Evolutionary conservation across 495 filamentous ascomycete genomes (phyloP).

Genomic region (Sabuloglossum arenarium): DNA sequence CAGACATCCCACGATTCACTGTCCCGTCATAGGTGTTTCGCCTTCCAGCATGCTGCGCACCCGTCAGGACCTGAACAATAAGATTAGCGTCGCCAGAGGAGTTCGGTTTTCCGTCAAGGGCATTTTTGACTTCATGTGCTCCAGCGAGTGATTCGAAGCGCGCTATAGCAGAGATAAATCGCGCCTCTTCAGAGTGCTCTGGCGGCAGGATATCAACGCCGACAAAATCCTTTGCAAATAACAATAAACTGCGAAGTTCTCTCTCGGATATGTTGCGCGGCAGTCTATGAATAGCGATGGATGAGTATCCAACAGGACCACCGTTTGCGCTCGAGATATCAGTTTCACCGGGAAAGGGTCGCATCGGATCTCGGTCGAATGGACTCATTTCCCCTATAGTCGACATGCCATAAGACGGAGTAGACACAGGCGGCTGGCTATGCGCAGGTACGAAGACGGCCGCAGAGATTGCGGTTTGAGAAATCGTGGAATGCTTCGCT

Average conservation of each 20-base stretch:
- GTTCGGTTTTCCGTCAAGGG: constrained; percentile 64
- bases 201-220: constrained; percentile 47
- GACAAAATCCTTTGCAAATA: constrained; percentile 68
- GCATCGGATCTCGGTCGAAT: neutral
- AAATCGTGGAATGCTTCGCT: constrained; percentile 13
- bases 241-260: constrained; percentile 55
- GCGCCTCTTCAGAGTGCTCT: constrained; percentile 46
- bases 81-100: constrained; percentile 52
- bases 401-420: neutral
- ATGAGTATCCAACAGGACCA: constrained; percentile 26
- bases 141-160: constrained; percentile 49
- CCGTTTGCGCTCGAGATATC: neutral
- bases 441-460: constrained; percentile 15
- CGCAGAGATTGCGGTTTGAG: constrained; percentile 20
- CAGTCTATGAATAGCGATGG: constrained; percentile 55
- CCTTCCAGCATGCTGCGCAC: constrained; percentile 21
- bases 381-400: neutral
- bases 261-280: constrained; percentile 53
- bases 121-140: constrained; percentile 54
- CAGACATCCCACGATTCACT: constrained; percentile 25
- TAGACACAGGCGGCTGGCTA: neutral
- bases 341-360: neutral
- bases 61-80: constrained; percentile 50
- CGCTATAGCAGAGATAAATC: constrained; percentile 53
- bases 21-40: constrained; percentile 42